Conservation (phyloP, 2,329 filamentous ascomycete species). For the Diaporthe batatas region DNA sequence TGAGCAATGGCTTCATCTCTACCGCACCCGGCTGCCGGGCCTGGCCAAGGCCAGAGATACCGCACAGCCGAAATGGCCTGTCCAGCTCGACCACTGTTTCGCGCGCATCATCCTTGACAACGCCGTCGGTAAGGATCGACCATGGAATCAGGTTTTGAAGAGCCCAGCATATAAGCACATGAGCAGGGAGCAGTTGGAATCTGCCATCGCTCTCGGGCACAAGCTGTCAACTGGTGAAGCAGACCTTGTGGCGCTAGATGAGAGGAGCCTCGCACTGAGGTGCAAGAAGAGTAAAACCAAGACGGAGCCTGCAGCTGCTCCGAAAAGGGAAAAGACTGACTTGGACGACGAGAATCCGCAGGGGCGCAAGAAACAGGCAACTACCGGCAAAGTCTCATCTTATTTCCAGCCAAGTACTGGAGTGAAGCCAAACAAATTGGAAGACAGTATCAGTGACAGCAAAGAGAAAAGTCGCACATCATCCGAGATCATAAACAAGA, state of each 20-base stretch:
- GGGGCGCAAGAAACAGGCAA: neutral
- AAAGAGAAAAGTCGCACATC: too few species aligned
- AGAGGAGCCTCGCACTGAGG: slow-evolving; percentile 24
- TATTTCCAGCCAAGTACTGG: neutral
- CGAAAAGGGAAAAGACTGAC: slow-evolving; percentile 5
- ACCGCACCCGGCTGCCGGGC: slow-evolving; percentile 22
- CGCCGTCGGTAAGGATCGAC: slow-evolving; percentile 20
- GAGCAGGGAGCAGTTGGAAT: slow-evolving; percentile 24
- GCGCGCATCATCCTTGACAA: slow-evolving; percentile 38
- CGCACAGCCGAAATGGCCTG: slow-evolving; percentile 34
- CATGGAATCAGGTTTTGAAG: slow-evolving; percentile 35
- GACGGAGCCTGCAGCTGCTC: neutral
- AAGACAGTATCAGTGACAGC: neutral
- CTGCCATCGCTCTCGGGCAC: slow-evolving; percentile 28
- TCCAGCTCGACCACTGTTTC: slow-evolving; percentile 37
- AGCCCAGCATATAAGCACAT: slow-evolving; percentile 39
- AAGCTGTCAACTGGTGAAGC: slow-evolving; percentile 13
- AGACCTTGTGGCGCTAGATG: slow-evolving; percentile 28
- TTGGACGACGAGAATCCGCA: neutral
- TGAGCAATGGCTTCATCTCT: slow-evolving; percentile 25
- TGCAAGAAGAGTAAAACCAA: slow-evolving; percentile 32
- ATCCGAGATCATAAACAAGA: neutral
- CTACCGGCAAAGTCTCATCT: neutral
- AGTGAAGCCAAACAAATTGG: neutral
- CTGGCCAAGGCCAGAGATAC: slow-evolving; percentile 35